Conservation (phyloP, 345 rosid species). For the Limnanthes douglasii region DNA sequence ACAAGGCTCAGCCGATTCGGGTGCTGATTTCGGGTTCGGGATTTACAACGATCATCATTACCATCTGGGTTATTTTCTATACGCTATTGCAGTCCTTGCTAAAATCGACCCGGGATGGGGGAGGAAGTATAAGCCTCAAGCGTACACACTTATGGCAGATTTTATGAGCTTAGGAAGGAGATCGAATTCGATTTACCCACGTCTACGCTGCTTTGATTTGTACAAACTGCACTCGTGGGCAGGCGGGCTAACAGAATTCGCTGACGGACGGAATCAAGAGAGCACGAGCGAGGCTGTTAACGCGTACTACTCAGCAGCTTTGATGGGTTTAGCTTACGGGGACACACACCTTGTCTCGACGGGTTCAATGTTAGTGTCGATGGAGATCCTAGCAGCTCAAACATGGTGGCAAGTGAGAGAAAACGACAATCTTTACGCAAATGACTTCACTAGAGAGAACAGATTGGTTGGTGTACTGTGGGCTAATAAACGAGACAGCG, state of each 20-base stretch:
- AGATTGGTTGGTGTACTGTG: slow-evolving; percentile 75
- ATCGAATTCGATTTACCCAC: slow-evolving; percentile 39
- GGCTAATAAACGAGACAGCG: slow-evolving; percentile 86
- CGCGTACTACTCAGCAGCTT: slow-evolving; percentile 82
- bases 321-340: slow-evolving; percentile 88
- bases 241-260: slow-evolving; percentile 78
- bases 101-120: slow-evolving; percentile 88
- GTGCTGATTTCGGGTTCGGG: slow-evolving; percentile 86
- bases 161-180: slow-evolving; percentile 52
- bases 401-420: slow-evolving; percentile 91
- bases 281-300: slow-evolving; percentile 92
- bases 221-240: slow-evolving; percentile 97
- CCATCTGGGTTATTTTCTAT: slow-evolving; percentile 82
- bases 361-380: slow-evolving; percentile 50
- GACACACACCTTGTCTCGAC: slow-evolving; percentile 51
- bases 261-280: slow-evolving; percentile 80
- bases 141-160: slow-evolving; percentile 72
- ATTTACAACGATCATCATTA: slow-evolving; percentile 69
- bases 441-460: slow-evolving; percentile 60
- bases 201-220: slow-evolving; percentile 79
- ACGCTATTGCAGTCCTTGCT: slow-evolving; percentile 73
- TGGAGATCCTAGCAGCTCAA: slow-evolving; percentile 85
- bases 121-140: slow-evolving; percentile 60
- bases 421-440: slow-evolving; percentile 27
- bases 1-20: slow-evolving; percentile 45